Evolutionary conservation across 2,329 filamentous ascomycete genomes (phyloP).

Genomic region (Aspergillus sp.): DNA sequence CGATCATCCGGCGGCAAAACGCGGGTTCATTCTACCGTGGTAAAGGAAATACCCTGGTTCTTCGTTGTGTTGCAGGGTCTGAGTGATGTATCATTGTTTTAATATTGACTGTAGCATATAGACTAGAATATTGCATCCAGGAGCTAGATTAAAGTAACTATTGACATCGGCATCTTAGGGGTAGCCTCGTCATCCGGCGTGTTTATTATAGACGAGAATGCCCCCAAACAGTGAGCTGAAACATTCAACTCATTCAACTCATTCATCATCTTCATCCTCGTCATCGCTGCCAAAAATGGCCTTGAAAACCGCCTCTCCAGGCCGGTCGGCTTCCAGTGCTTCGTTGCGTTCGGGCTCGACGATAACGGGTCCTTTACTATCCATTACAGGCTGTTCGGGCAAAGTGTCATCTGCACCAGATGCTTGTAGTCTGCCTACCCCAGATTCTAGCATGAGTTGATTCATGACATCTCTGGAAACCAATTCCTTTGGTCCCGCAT

Average conservation of each 20-base stretch:
- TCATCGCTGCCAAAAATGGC: slow-evolving; percentile 91
- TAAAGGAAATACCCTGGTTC: too few relatives aligned
- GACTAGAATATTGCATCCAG: too few relatives aligned
- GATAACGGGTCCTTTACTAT: slow-evolving; percentile 21
- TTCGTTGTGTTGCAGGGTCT: too few relatives aligned
- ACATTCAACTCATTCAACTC: neutral
- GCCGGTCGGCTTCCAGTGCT: slow-evolving; percentile 67
- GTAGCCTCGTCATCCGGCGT: too few relatives aligned
- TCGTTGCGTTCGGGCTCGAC: slow-evolving; percentile 74
- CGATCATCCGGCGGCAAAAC: too few relatives aligned
- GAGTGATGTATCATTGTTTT: too few relatives aligned
- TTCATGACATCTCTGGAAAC: slow-evolving; percentile 53
- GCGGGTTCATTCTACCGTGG: too few relatives aligned
- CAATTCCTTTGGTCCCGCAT: slow-evolving; percentile 38
- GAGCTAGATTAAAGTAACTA: too few relatives aligned
- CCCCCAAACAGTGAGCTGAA: neutral
- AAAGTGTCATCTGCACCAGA: slow-evolving; percentile 6
- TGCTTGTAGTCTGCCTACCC: slow-evolving; percentile 13
- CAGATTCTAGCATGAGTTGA: slow-evolving; percentile 48
- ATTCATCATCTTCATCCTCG: slow-evolving; percentile 53
- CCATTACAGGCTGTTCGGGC: slow-evolving; percentile 8
- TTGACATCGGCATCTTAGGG: too few relatives aligned
- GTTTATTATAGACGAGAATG: slow-evolving; percentile 1
- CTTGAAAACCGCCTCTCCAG: slow-evolving; percentile 77
- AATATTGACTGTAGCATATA: too few relatives aligned